Base-by-base conservation (phyloP, 495 filamentous ascomycete species). In the Penicillium crystallinum region DNA sequence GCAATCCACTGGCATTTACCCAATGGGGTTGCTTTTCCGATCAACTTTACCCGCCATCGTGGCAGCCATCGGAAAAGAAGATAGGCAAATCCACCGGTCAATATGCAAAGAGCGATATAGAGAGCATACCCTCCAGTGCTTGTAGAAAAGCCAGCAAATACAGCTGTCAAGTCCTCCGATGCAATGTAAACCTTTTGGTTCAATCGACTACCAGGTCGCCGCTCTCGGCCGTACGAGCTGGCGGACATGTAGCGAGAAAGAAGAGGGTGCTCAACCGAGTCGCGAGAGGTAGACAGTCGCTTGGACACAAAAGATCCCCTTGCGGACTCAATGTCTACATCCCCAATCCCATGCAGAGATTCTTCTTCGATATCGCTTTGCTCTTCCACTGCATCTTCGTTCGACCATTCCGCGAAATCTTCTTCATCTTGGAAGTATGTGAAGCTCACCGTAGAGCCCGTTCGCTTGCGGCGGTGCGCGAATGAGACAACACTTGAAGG, bases 171-270 rank as follows among this genome's bases (percentile, higher is more conserved):
- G 65, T 99, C 93, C 71, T 99, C 93, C 30, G 87, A 93, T 27
- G 82, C 74, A 66, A 99, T 91, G 64, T 96, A 90, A 11, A 97
- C 79, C 68, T 95, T 97, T 61, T 99, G 93, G 57, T 79, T 92
- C 35, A 74, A 69, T 35, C 88, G 77, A 45, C 78, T 77, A 0
- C 76, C 79, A 22, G 64, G 55, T 22, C 76, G 77, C 59, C 76
- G 76, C n/a, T 77, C 77, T 53, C 83, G 85, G 3, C 69, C 68
- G 54, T 81, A 79, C 15, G 78, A 81, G 47, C 70, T 75, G 11
- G 64, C 58, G 10, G 89, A 85, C 27, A 84, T 58, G 58, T 74
- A 69, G 51, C 81, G 78, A 69, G 84, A 69, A 17, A 96, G 81
- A 46, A 97, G 76, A 49, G 88, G 88, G 48, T 84, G 81, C 64